Conservation (phyloP, 1,139 yeast genomes). For the Kurtzmaniella natalensis region DNA sequence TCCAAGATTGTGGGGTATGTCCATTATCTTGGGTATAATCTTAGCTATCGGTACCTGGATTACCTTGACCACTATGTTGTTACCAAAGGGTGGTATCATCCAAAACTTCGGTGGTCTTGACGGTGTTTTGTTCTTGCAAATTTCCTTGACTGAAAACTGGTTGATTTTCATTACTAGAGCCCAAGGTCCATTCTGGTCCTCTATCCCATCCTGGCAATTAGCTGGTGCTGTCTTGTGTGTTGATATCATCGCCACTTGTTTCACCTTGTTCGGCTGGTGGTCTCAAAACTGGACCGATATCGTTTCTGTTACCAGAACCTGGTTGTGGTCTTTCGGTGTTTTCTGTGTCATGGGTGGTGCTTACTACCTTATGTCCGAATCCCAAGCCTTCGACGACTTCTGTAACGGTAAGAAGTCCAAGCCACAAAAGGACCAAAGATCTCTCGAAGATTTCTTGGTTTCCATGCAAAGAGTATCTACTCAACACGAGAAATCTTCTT, state of each 20-base stretch:
- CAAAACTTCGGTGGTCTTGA: constrained; percentile 93
- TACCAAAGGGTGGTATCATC: constrained; percentile 75
- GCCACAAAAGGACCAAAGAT: constrained; percentile 66
- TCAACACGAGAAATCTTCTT: constrained; percentile 81
- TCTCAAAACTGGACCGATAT: constrained; percentile 97
- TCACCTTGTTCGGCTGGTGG: constrained; percentile 96
- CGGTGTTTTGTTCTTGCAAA: constrained; percentile 88
- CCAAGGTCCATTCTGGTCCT: constrained; percentile 94
- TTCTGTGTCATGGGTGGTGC: constrained; percentile 97
- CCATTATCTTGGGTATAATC: constrained; percentile 73
- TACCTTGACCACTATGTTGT: constrained; percentile 85
- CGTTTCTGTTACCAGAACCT: constrained; percentile 88
- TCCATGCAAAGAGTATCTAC: constrained; percentile 98
- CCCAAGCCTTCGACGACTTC: constrained; percentile 84
- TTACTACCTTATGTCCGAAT: constrained; percentile 86
- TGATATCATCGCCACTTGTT: constrained; percentile 86
- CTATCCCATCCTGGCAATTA: constrained; percentile 91
- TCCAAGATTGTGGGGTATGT: constrained; percentile 97
- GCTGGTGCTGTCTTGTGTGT: constrained; percentile 87
- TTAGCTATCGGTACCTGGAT: constrained; percentile 92
- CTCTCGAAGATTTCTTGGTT: constrained; percentile 91
- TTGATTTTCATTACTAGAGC: constrained; percentile 94
- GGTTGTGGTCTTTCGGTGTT: constrained; percentile 95
- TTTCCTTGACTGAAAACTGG: constrained; percentile 94
- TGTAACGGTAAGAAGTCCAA: constrained; percentile 85